Evolutionary conservation across 495 filamentous ascomycete genomes (phyloP).

Genomic region (Tetracladium setigerum): DNA sequence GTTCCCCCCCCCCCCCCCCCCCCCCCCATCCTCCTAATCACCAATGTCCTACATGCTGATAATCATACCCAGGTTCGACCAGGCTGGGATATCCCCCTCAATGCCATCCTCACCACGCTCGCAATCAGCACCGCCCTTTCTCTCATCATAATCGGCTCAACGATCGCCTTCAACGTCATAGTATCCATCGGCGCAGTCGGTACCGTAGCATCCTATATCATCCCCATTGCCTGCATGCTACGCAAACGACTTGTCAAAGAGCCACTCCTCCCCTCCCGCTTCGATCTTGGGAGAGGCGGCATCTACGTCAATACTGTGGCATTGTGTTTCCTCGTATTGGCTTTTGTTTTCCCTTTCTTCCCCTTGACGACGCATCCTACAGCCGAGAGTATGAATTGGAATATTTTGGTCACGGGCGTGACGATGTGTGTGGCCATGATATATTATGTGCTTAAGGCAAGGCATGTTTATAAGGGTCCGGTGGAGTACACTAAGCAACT

Average conservation of each 20-base stretch:
- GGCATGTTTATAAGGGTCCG: constrained; percentile 29
- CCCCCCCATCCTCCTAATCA: no score
- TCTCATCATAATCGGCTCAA: constrained; percentile 25
- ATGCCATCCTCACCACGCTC: constrained; percentile 40
- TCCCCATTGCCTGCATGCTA: constrained; percentile 40
- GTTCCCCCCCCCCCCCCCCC: no score
- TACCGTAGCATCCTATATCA: constrained; percentile 41
- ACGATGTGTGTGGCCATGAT: constrained; percentile 35
- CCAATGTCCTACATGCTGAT: constrained; percentile 6
- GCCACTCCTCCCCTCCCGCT: constrained; percentile 35
- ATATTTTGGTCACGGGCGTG: constrained; percentile 37
- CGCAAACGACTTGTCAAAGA: constrained; percentile 32
- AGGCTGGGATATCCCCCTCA: constrained; percentile 43
- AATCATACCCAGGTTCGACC: constrained; percentile 33
- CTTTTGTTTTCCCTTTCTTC: constrained; percentile 49
- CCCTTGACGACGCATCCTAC: constrained; percentile 35
- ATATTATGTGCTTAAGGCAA: constrained; percentile 36
- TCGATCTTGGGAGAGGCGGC: constrained; percentile 42
- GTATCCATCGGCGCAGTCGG: constrained; percentile 30
- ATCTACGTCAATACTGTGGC: constrained; percentile 38
- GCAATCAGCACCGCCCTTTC: constrained; percentile 25
- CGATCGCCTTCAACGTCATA: constrained; percentile 38
- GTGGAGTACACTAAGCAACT: constrained; percentile 6
- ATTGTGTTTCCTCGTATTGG: constrained; percentile 33
- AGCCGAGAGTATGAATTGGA: constrained; percentile 40